Percentiles rank a stretch among this genome's conserved stretches.
These are phyloP conservation scores for Podila horticola DNA, from an alignment of 192 early-diverging fungal genomes.

Conservation along the genomic window DNA sequence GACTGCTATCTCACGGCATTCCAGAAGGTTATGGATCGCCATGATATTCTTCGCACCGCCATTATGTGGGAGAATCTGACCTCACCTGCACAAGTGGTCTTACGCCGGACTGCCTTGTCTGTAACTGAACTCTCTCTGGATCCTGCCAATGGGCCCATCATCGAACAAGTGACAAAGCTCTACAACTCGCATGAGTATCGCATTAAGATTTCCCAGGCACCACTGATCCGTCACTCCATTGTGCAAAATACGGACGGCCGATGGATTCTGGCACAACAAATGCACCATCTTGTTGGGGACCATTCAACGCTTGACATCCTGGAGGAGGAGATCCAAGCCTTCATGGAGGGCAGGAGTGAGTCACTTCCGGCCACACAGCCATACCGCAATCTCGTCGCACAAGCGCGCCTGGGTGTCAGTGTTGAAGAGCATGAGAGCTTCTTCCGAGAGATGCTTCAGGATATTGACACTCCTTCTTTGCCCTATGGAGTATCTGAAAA, in stretches of 20 bases:
- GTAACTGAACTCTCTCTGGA: conserved; percentile 3
- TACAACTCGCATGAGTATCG: not conserved
- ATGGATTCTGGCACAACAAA: not conserved
- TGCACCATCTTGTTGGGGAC: conserved; percentile 1
- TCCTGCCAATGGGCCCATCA: conserved; percentile 1
- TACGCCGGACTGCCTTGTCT: not conserved
- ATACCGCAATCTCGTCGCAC: conserved; percentile 1
- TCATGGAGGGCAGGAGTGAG: not conserved
- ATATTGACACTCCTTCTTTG: not conserved
- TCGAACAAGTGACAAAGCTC: conserved; percentile 5
- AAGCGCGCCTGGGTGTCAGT: not conserved
- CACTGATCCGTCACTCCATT: not conserved
- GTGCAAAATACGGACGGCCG: not conserved
- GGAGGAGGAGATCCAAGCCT: not conserved
- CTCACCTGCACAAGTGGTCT: conserved; percentile 5
- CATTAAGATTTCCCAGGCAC: not conserved
- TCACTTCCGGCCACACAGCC: not conserved
- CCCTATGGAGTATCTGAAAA: not conserved
- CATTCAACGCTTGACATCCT: not conserved
- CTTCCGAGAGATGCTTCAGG: not conserved
- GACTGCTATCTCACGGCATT: not conserved
- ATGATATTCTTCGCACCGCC: conserved; percentile 7
- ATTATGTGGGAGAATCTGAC: conserved; percentile 2
- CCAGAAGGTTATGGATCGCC: conserved; percentile 15
- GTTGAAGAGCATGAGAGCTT: not conserved